Evolutionary conservation across 495 filamentous ascomycete genomes (phyloP).

Genomic region (Podospora anserina): DNA sequence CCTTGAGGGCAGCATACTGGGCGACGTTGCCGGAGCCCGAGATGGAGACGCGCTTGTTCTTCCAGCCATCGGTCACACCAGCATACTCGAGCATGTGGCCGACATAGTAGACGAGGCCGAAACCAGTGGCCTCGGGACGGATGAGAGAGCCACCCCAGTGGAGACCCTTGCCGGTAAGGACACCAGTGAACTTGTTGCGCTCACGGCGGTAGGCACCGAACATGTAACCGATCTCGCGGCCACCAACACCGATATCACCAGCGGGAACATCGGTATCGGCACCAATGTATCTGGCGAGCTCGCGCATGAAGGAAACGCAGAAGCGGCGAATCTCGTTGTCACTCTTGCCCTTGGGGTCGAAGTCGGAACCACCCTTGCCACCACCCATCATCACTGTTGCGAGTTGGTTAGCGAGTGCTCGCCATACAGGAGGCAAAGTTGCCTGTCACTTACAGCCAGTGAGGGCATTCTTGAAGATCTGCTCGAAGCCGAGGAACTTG

Average conservation of each 20-base stretch:
- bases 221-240: constrained; percentile 88
- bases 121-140: constrained; percentile 94
- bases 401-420: constrained; percentile 26
- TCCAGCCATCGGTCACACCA: constrained; percentile 74
- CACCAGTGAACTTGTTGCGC: constrained; percentile 88
- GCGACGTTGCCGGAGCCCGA: constrained; percentile 98
- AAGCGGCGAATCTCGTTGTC: constrained; percentile 97
- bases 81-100: constrained; percentile 92
- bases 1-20: constrained; percentile 96
- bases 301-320: constrained; percentile 93
- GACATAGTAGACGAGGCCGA: constrained; percentile 96
- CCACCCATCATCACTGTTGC: constrained; percentile 87
- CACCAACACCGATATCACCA: constrained; percentile 88
- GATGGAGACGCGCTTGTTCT: constrained; percentile 91
- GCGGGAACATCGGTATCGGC: constrained; percentile 94
- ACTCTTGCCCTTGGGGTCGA: constrained; percentile 98
- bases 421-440: neutral
- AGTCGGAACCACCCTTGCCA: constrained; percentile 97
- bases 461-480: constrained; percentile 99
- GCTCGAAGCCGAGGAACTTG: constrained; percentile 98
- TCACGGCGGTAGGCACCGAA: constrained; percentile 93
- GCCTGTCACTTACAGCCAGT: constrained; percentile 71
- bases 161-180: constrained; percentile 92
- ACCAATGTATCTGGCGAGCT: constrained; percentile 92
- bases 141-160: constrained; percentile 93